Evolutionary conservation across 129 eudicot species (phyloP), one percentile per base, ranked within the genome.

Genomic region (carrot (Daucus carota)): DNA sequence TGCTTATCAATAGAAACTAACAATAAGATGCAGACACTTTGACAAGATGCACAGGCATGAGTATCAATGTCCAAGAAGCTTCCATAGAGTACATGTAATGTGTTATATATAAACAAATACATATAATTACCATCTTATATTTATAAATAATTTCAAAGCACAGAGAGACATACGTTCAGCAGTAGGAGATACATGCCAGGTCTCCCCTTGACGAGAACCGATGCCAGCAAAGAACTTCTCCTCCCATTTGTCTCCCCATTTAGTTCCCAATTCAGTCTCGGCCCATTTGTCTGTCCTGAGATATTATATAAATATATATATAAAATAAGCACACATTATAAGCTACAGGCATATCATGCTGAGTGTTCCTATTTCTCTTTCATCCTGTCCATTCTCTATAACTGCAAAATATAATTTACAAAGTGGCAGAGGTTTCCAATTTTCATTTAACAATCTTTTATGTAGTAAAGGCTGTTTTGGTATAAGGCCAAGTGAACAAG

Each of bases 211-310:
- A 54, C 96, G 93, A 31, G 97, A 92, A 75, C 97, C 97, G 78
- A 92, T 87, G 46, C 97, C 93, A 50, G 86, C 83, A 70, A 86
- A 90, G 71, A 92, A 92, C 73, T 83, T 92, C 76, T 92, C 96
- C 79, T 92, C 97, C 97, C 97, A 92, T 80, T 92, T 92, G 77
- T 87, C 97, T 82, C 98, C 96, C 96, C 98, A 93, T 85, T 87
- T 90, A 5, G 97, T 88, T 73, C 98, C 96, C 36, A 90, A 72
- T 83, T 93, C 91, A 34, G 96, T 88, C 86, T 90, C 92, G 29
- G 97, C 98, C 98, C 98, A 93, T 77, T 93, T 93, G 70, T 93
- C 98, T 79, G 96, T 93, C 98, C 97, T 90, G 88, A 40, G 52
- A 79, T 66, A 32, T 29, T 6, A 24, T n/a, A 8, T n/a, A 57